Evolutionary conservation across 192 early-diverging fungal genomes (phyloP).

Genomic region (Neocallimastix lanati): DNA sequence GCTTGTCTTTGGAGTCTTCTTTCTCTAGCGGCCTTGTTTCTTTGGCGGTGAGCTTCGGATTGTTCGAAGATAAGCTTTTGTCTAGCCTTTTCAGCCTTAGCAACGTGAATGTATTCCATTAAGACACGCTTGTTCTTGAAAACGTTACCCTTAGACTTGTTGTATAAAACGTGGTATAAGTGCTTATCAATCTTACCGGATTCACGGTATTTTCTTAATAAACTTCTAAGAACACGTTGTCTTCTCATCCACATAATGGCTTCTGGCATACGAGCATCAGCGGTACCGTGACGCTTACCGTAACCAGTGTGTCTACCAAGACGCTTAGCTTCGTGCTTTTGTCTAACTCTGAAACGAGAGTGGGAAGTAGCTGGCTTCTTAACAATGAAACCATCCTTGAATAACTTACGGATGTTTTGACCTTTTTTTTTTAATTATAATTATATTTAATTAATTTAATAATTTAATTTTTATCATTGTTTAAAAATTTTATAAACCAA

Average conservation of each 20-base stretch:
- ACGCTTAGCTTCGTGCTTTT: constrained; percentile 84
- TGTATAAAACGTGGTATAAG: constrained; percentile 92
- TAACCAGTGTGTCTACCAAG: constrained; percentile 86
- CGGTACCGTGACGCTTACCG: constrained; percentile 71
- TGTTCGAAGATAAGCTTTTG: constrained; percentile 81
- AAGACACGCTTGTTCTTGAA: constrained; percentile 99
- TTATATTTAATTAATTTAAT: no score
- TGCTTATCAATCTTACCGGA: constrained; percentile 93
- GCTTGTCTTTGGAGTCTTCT: constrained; percentile 69
- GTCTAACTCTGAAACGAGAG: constrained; percentile 87
- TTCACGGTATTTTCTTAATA: constrained; percentile 95
- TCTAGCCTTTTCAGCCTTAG: constrained; percentile 94
- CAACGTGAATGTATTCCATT: constrained; percentile 99
- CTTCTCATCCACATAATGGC: constrained; percentile 94
- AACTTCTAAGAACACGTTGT: constrained; percentile 84
- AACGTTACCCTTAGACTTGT: constrained; percentile 98
- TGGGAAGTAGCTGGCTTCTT: constrained; percentile 70
- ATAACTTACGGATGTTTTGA: constrained; percentile 90
- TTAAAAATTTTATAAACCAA: no score
- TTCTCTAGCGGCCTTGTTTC: constrained; percentile 86
- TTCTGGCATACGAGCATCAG: constrained; percentile 94
- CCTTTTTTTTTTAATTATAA: no score
- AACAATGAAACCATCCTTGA: constrained; percentile 94
- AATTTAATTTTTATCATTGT: no score
- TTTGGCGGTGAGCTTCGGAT: constrained; percentile 91